Percentiles rank a stretch among this genome's conserved stretches.
Conservation (phyloP, 139 green algal species). For the Chlorella sp. region DNA sequence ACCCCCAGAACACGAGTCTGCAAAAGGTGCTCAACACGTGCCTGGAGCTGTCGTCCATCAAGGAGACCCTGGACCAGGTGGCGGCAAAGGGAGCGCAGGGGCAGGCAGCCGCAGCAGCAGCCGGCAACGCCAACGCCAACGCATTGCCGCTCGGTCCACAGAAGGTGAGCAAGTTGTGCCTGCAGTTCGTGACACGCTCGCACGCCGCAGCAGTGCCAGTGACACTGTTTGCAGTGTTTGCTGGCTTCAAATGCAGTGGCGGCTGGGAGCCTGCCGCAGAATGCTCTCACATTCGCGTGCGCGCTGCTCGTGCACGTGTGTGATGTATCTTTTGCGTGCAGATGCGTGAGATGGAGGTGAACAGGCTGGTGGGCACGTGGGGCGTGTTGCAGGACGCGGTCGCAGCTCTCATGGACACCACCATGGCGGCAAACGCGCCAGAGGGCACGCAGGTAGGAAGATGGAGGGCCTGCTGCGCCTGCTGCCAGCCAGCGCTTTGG, state of each 20-base stretch:
- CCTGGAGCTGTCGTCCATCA: slow-evolving; percentile 53
- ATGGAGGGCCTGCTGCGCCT: too few species aligned
- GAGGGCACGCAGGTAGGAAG: neutral
- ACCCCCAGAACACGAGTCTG: slow-evolving; percentile 84
- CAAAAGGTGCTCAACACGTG: slow-evolving; percentile 68
- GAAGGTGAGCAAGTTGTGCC: too few species aligned
- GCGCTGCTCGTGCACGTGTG: too few species aligned
- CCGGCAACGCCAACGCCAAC: neutral
- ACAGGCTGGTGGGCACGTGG: slow-evolving; percentile 54
- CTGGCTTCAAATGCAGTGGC: too few species aligned
- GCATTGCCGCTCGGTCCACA: too few species aligned
- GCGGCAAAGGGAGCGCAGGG: neutral
- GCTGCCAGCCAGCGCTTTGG: too few species aligned
- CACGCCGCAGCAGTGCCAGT: too few species aligned
- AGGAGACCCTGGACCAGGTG: slow-evolving; percentile 8
- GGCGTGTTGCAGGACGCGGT: slow-evolving; percentile 80
- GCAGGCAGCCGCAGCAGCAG: neutral
- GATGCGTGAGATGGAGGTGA: slow-evolving; percentile 31
- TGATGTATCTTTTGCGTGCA: too few species aligned
- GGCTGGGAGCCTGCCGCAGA: too few species aligned
- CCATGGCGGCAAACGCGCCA: slow-evolving; percentile 27
- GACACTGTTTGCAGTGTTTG: too few species aligned
- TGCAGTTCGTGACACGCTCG: too few species aligned
- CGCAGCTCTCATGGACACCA: slow-evolving; percentile 81
- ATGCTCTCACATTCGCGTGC: slow-evolving; percentile 1